Percentiles rank a stretch among this genome's conserved stretches.
These are phyloP conservation scores for Diatrype stigma DNA, from an alignment of 2,329 filamentous ascomycete species.

Conservation along the genomic window DNA sequence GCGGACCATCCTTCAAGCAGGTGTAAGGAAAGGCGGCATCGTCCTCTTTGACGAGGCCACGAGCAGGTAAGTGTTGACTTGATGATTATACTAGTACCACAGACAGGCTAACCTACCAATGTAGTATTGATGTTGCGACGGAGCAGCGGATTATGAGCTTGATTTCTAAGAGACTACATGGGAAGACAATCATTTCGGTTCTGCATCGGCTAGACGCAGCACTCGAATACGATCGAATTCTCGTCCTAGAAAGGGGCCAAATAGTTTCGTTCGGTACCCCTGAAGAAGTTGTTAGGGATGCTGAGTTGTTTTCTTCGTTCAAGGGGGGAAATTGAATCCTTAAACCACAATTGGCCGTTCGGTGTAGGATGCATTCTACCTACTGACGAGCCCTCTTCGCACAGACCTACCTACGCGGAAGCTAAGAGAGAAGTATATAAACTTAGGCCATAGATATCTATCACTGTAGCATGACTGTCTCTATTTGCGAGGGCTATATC, in stretches of 20 bases:
- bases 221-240: constrained; percentile 10
- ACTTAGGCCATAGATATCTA: too few relatives aligned
- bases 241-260: constrained; percentile 10
- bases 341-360: too few relatives aligned
- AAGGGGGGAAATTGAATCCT: background rate
- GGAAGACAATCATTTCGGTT: constrained; percentile 11
- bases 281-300: constrained; percentile 5
- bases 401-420: too few relatives aligned
- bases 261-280: constrained; percentile 8
- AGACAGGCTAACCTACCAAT: background rate
- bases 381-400: too few relatives aligned
- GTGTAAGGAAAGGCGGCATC: constrained; percentile 57
- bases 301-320: constrained; percentile 11
- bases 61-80: constrained; percentile 10
- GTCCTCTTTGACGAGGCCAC: constrained; percentile 50
- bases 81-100: background rate
- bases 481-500: too few relatives aligned
- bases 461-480: too few relatives aligned
- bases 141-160: constrained; percentile 11
- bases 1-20: constrained; percentile 58
- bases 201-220: constrained; percentile 11
- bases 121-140: constrained; percentile 10
- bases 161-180: constrained; percentile 6
- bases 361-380: too few relatives aligned
- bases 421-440: too few relatives aligned